Conservation (phyloP, 352 stramenopile genomes). For the Phytophthora pistaciae region DNA sequence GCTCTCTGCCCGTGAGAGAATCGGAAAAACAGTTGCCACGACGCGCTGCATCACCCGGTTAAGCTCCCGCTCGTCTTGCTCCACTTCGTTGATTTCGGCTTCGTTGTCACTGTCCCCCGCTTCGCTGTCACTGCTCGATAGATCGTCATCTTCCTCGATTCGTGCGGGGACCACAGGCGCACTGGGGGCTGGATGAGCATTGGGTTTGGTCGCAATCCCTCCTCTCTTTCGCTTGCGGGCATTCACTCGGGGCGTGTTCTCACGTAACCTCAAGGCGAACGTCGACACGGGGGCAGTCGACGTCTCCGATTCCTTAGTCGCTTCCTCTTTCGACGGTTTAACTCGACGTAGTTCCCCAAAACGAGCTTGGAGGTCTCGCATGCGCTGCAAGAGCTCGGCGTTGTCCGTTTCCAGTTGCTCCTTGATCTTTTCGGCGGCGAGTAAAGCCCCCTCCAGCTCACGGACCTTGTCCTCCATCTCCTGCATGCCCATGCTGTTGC, state of each 20-base stretch:
- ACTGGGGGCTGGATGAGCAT: background rate
- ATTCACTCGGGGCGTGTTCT: slow-evolving; percentile 18
- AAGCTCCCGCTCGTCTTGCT: slow-evolving; percentile 57
- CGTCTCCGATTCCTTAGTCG: slow-evolving; percentile 13
- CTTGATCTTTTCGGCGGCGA: slow-evolving; percentile 35
- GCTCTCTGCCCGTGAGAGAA: slow-evolving; percentile 38
- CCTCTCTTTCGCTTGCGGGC: slow-evolving; percentile 15
- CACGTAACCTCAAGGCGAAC: slow-evolving; percentile 59
- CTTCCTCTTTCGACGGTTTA: slow-evolving; percentile 7
- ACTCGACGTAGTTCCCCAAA: slow-evolving; percentile 34
- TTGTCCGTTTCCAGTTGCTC: slow-evolving; percentile 67
- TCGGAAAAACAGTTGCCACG: slow-evolving; percentile 59
- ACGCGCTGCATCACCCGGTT: slow-evolving; percentile 59
- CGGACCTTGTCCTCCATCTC: slow-evolving; percentile 52
- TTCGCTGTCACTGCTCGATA: slow-evolving; percentile 63
- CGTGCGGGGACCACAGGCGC: background rate
- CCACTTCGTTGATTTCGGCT: slow-evolving; percentile 46
- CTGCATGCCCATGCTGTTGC: slow-evolving; percentile 42
- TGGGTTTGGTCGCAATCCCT: background rate
- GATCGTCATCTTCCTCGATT: slow-evolving; percentile 46
- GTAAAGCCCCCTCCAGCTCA: slow-evolving; percentile 43
- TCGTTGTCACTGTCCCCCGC: slow-evolving; percentile 43
- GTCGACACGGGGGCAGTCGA: slow-evolving; percentile 29
- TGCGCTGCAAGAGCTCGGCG: slow-evolving; percentile 52
- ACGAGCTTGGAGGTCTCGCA: slow-evolving; percentile 59